Base-by-base conservation (phyloP, 2,329 filamentous ascomycete genomes). In the Microsporum canis region DNA sequence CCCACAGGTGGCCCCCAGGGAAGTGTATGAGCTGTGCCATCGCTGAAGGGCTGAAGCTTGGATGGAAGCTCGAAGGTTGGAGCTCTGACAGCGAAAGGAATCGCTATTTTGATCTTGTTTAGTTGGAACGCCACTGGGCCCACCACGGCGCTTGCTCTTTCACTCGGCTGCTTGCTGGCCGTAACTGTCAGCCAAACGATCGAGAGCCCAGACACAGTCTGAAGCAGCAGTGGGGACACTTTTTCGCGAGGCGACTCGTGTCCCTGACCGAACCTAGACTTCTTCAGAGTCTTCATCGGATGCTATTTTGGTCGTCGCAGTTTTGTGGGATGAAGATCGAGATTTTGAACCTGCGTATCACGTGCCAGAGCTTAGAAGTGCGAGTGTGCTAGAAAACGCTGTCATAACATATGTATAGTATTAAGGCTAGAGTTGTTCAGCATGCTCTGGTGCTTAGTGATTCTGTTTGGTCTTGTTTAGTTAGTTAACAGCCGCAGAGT, bases 91-190 rank as follows among this genome's bases (percentile, higher is more conserved):
- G 51, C 33, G 14, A 36, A 23, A 55, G n/a, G 27, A 23, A 14
- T 36, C n/a, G 31, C 33, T 23, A 17, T 17, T 36, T 23, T 36
- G n/a, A 7, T 23, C 31, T 36, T 55, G 49, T 55, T 55, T 55
- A 29, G 49, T 6, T 8, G 14, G 49, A 55, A 34, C 51, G 51
- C 51, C 51, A 55, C 51, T 31, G 31, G 45, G 51, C 33, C 51
- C 51, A 55, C 51, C 12, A 23, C 51, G 17, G 51, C 51, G 51
- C 51, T 55, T 55, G 51, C 51, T 55, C 29, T 17, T 36, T 36
- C 33, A 55, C 51, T 36, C 17, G 51, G 51, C 51, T 55, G 51
- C 51, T 55, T 55, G 51, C 51, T 36, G 51, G 51, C 51, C 12
- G 14, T 31, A 36, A n/a, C 51, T 55, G 29, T 55, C 51, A 36